Evolutionary conservation across 2,329 filamentous ascomycete genomes (phyloP), one percentile per base, ranked within the genome.

Genomic region (Aspergillus arachidicola): DNA sequence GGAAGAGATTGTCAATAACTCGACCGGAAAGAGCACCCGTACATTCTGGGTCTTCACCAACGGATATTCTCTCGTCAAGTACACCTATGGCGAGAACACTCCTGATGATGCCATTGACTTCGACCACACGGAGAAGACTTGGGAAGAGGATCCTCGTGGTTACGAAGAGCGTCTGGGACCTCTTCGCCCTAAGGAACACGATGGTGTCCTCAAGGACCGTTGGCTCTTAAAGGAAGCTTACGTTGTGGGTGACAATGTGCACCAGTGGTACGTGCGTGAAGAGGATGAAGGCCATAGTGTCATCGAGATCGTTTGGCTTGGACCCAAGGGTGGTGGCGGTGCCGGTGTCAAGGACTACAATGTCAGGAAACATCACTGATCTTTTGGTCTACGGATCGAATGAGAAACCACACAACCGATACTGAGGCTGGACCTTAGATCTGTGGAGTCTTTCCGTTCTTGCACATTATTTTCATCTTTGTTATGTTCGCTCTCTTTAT

Each of bases 11-110:
- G 62, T 78, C 51, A 76, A 78, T 70, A 71, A 71, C 56, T 57
- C 64, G 21, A 78, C 76, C 5, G 78, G 77, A 38, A 69, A 76
- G 58, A 72, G 73, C 6, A 68, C 69, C 58, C 76, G 77, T 56
- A 74, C 72, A 26, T 80, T 80, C 73, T 80, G 78, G 78, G 75
- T 81, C 14, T 63, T 81, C 63, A 81, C 79, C 61, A 81, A 81
- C 60, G 79, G 79, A 26, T 80, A 80, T 65, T 81, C 79, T 2
- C 67, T 81, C 36, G 75, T 80, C 51, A 77, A 78, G 64, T 81
- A 81, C 62, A 80, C 77, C 1, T 75, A 79, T 50, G 73, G 74
- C 30, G 71, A 74, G 58, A 69, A 70, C 50, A 73, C 74, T 5
- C 71, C 76, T 1, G 74, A 79, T 57, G 73, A 79, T 68, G 75